Conservation (phyloP, 257 asterid genomes). For the Ocimum tenuiflorum region DNA sequence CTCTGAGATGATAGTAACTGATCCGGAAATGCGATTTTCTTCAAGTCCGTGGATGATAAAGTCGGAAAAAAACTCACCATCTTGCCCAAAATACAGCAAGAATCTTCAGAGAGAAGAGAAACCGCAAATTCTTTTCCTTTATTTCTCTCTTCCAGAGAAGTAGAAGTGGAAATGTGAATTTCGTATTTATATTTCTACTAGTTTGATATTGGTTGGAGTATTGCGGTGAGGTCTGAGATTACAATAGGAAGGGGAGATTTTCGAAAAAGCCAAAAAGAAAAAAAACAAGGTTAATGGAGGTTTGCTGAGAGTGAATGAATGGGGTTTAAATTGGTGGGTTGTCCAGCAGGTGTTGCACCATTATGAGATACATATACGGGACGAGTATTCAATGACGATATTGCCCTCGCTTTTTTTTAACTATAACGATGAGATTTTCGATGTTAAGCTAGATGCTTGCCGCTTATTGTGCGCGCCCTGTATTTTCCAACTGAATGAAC, state of each 20-base stretch:
- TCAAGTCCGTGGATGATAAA: conserved; percentile 42
- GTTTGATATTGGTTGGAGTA: background rate
- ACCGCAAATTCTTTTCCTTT: too few species aligned
- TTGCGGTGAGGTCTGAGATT: conserved; percentile 25
- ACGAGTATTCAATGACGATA: conserved; percentile 6
- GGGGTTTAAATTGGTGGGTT: conserved; percentile 1
- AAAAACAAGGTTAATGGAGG: background rate
- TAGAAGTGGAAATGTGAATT: background rate
- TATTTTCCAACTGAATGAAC: too few species aligned
- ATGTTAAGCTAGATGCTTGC: background rate
- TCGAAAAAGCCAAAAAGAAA: conserved; percentile 13
- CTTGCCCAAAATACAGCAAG: too few species aligned
- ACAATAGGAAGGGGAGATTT: conserved; percentile 12
- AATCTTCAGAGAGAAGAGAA: background rate
- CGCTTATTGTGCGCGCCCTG: background rate
- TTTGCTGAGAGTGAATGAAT: background rate
- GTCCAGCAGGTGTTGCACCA: background rate
- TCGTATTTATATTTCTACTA: background rate
- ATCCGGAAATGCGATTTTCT: too few species aligned
- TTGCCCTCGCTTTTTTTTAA: conserved; percentile 19
- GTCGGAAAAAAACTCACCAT: conserved; percentile 28
- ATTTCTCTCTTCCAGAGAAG: background rate
- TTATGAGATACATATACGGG: background rate
- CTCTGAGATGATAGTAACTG: conserved; percentile 39
- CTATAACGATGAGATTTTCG: too few species aligned